A percentile compares a stretch with the other conserved stretches of the same genome.
phyloP scores from a whole-genome alignment of 345 rosid genomes.

The Draba incana region DNA sequence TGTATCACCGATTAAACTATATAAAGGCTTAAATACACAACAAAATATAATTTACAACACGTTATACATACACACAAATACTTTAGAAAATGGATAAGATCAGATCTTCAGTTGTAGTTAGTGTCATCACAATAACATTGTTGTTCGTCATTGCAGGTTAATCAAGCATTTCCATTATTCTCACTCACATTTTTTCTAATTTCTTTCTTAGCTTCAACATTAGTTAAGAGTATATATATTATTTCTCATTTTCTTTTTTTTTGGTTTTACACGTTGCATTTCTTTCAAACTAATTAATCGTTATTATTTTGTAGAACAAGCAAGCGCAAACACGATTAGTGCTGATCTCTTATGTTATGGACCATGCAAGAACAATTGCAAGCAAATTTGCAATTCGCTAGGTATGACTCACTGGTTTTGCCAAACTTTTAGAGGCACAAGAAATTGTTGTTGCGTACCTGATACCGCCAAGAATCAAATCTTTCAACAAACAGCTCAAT shows the following conservation, averaged over 20 bases:
- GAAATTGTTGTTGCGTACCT: slow-evolving; percentile 3
- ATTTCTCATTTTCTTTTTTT: too few species aligned
- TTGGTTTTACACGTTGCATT: too few species aligned
- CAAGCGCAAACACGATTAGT: neutral
- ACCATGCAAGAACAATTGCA: neutral
- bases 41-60: neutral
- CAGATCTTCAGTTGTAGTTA: neutral
- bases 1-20: neutral
- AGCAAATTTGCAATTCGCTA: neutral
- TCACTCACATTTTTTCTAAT: neutral
- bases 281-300: too few species aligned
- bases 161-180: slow-evolving; percentile 1
- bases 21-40: slow-evolving; percentile 13
- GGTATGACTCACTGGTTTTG: neutral
- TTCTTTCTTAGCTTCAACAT: neutral
- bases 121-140: slow-evolving; percentile 10
- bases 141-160: slow-evolving; percentile 27
- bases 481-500: neutral
- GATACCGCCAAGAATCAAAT: neutral
- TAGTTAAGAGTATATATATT: neutral
- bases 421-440: neutral
- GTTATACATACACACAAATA: neutral
- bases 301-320: neutral
- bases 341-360: neutral
- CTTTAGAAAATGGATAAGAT: slow-evolving; percentile 9